Base-by-base conservation (phyloP, 208 protist genomes). In the Crithidia acanthocephali region DNA sequence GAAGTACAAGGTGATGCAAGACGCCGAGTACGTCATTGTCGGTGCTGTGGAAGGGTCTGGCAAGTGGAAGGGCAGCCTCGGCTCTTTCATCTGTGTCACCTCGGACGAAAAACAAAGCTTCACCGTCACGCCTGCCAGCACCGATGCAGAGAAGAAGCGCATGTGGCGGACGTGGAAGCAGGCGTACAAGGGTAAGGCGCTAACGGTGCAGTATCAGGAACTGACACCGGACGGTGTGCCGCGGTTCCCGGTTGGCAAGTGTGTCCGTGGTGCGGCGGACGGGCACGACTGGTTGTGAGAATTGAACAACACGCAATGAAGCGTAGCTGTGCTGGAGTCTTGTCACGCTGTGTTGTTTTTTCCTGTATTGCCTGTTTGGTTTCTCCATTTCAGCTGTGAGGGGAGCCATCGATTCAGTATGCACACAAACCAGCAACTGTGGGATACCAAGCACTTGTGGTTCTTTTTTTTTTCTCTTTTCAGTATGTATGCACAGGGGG, bases 1-100 rank as follows among this genome's bases (percentile, higher is more conserved):
- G 7, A 97, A 97, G 84, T 92, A 95, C 83, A 95, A 95, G 74
- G 56, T 86, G 23, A 97, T 95, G 90, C 86, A 91, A 30, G 93
- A 97, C 28, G 89, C 77, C 20, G 93, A 97, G 84, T 97, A 91
- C 67, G 66, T 87, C 60, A 97, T 97, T 61, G 83, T 94, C 11
- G 73, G 73, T 28, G 93, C 86, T 0, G 81, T 95, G 33, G 89
- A 95, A 35, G 93, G 93, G 5, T 79, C 88, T 32, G 93, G 93
- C 30, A 95, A 95, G 76, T 92, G 86, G 85, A 86, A 86, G 35
- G 86, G 88, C 56, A 80, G 72, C 35, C 83, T 97, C 51, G 93
- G 90, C 32, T 86, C 93, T 1, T 95, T 97, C 81, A 74, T 92
- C 10, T 97, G 93, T 59, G 65, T 63, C 11, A 91, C 88, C 2